Percentiles rank a stretch among this genome's conserved stretches.
Conservation (phyloP, 305 asterid species). For the Fraxinus xanthoxyloides region DNA sequence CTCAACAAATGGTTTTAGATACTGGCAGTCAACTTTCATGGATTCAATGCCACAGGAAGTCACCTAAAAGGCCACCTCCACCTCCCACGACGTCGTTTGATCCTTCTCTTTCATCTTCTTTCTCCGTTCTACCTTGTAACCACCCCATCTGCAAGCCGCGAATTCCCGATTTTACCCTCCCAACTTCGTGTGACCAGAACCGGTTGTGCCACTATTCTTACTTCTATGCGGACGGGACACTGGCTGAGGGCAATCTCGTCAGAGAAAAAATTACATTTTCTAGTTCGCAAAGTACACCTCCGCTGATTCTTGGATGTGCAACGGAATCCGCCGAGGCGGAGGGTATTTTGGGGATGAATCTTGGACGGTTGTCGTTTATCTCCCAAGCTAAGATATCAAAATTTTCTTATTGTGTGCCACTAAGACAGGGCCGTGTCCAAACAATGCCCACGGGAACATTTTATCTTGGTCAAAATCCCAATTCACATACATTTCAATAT, state of each 20-base stretch:
- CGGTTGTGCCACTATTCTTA: conserved; percentile 79
- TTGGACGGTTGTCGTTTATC: conserved; percentile 65
- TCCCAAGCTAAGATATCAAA: conserved; percentile 64
- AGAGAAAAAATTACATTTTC: conserved; percentile 61
- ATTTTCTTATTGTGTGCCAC: conserved; percentile 86
- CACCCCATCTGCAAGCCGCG: conserved; percentile 72
- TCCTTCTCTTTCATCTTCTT: conserved; percentile 74
- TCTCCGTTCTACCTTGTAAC: conserved; percentile 73
- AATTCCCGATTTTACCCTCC: conserved; percentile 80
- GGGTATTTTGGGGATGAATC: conserved; percentile 95
- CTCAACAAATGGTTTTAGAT: conserved; percentile 83
- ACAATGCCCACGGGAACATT: conserved; percentile 55
- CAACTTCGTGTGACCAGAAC: conserved; percentile 75
- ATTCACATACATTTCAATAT: conserved; percentile 47
- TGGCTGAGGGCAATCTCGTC: conserved; percentile 92
- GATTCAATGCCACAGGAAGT: conserved; percentile 76
- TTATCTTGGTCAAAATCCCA: conserved; percentile 74
- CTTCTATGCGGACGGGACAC: conserved; percentile 85
- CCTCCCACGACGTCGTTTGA: conserved; percentile 63
- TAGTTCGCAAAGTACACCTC: conserved; percentile 66
- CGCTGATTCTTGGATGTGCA: conserved; percentile 76
- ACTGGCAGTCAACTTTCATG: conserved; percentile 97
- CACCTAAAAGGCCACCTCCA: conserved; percentile 37
- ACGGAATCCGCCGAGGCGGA: conserved; percentile 52
- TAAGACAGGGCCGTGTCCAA: conserved; percentile 25